These are phyloP conservation scores for Rhodotorula toruloides DNA, from an alignment of 768 basidiomycete species.

Conservation along the genomic window DNA sequence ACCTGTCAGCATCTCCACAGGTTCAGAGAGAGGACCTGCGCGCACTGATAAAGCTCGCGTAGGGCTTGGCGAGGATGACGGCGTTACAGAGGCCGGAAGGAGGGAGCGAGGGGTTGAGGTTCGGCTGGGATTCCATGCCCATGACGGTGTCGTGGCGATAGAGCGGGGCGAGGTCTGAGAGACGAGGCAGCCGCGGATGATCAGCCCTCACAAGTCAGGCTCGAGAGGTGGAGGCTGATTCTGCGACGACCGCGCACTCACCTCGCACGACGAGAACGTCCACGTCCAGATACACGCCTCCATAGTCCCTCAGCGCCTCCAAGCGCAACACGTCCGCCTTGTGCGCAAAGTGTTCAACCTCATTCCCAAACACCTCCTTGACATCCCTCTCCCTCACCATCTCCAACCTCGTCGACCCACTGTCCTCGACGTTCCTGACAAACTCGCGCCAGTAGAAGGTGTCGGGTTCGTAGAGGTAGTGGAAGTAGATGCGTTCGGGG, in stretches of 20 bases:
- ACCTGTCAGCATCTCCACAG: background rate
- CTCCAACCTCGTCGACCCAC: constrained; percentile 20
- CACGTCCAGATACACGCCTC: constrained; percentile 40
- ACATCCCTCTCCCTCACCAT: constrained; percentile 34
- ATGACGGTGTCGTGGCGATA: constrained; percentile 36
- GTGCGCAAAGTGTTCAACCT: constrained; percentile 39
- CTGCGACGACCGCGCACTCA: background rate
- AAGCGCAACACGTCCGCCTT: constrained; percentile 40
- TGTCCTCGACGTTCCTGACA: constrained; percentile 16
- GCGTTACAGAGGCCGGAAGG: constrained; percentile 42
- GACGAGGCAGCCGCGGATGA: background rate
- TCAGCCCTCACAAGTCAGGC: too few species aligned
- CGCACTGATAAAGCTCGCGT: constrained; percentile 33
- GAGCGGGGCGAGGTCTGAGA: constrained; percentile 37
- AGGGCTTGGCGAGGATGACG: constrained; percentile 39
- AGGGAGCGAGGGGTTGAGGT: constrained; percentile 24
- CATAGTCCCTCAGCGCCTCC: constrained; percentile 38
- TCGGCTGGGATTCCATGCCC: constrained; percentile 40
- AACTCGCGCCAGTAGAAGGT: constrained; percentile 46
- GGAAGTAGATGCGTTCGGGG: constrained; percentile 45
- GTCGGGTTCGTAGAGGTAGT: constrained; percentile 43
- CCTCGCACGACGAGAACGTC: constrained; percentile 38
- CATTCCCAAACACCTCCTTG: constrained; percentile 29
- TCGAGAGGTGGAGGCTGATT: background rate
- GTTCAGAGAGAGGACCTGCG: background rate